Evolutionary conservation across 441 rosid species (phyloP), one percentile per base, ranked within the genome.

Genomic region (Jatropha podagrica): DNA sequence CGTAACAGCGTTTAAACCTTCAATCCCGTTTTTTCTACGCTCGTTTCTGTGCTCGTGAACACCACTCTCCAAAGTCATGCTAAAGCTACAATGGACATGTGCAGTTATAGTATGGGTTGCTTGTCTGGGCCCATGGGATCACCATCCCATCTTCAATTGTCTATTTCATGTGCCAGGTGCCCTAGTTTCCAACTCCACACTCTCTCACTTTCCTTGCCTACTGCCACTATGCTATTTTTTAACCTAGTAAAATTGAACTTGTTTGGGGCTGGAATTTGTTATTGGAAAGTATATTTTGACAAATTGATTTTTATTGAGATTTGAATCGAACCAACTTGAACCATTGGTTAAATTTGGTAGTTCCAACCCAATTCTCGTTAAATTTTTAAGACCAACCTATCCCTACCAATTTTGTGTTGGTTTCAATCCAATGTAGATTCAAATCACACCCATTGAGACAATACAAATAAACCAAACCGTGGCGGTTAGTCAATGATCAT

Each of bases 141-240:
- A 55, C 5, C 38, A 18, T 55, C 64, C 32, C 73, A 54, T 55
- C 63, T 40, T 54, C 49, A 9, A 69, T 4, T 7, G 38, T 69
- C 46, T 17, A 32, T 69, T 10, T 68, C 7, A 71, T 56, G 52
- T 71, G 64, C 74, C 38, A 9, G 51, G 60, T 68, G 20, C 71
- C 37, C 68, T 64, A 7, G n/a, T 41, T 64, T 64, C 68, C 48
- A 38, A 38, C 17, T 65, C 68, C 2, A 7, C 17, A 17, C 9
- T 23, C 32, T 58, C 9, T 58, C n/a, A n/a, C 62, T 4, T 59
- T 59, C 63, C 63, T 23, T 59, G 13, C 37, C 38, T 26, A 7
- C 61, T 20, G 1, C 51, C 51, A 10, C 11, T 46, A 10, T 18
- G 26, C 23, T 20, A 56, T 1, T 1, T n/a, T 20, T 55, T 23